Base-by-base conservation (phyloP, 495 filamentous ascomycete genomes). In the Podospora conica region DNA sequence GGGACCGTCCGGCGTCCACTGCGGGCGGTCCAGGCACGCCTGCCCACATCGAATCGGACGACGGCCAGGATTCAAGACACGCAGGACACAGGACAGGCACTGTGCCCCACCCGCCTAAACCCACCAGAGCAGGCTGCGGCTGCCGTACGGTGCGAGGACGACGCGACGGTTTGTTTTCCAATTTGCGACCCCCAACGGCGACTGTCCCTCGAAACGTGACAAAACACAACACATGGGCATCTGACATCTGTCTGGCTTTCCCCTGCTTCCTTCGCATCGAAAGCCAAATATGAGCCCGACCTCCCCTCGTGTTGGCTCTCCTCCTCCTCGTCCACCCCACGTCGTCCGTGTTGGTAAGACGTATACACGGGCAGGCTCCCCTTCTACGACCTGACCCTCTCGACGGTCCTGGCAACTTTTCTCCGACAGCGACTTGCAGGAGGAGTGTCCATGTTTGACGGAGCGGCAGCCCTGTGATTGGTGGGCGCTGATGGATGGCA, bases 41-140 rank as follows among this genome's bases (percentile, higher is more conserved):
- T 8, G 18, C 40, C 33, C 40, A 18, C 40, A 65, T 63, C 57
- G 59, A 61, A 67, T 69, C 62, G 71, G 66, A 62, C 63, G 60
- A 66, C 60, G 60, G 69, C 58, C 66, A 67, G 61, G 71, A 68
- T 69, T 61, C 71, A 69, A 70, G 71, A 69, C 69, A 69, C 57
- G 57, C 64, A 65, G 55, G 23, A 56, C 53, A 53, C 33, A 40
- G 33, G 63, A 64, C 62, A 58, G 53, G 54, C 62, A 54, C 40
- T 55, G 58, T 55, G 11, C 63, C 57, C 63, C 63, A 58, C 63
- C 63, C 63, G 55, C 40, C 63, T 64, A 64, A 64, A 64, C 63
- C 63, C 63, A 55, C 63, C 57, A 64, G 63, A 64, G 63, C 53
- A 64, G 63, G 63, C 63, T 20, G 63, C 21, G 29, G 63, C 29